Conservation (phyloP, 306 rosid genomes). For the Prunus mume region DNA sequence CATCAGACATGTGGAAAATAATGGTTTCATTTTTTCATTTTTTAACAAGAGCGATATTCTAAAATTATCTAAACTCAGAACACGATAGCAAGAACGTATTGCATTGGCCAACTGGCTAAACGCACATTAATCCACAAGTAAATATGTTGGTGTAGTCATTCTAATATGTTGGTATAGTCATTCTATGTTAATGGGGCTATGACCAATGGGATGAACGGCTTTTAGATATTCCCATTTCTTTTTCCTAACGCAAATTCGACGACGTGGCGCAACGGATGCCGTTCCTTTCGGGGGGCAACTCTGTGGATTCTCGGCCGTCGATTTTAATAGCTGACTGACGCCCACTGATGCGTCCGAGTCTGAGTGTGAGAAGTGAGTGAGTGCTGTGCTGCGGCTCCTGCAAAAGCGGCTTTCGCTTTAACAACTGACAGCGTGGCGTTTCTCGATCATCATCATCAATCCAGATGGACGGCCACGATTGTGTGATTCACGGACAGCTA, state of each 20-base stretch:
- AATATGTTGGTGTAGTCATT: too few relatives aligned
- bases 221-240: too few relatives aligned
- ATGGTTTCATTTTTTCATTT: fast-evolving
- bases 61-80: too few relatives aligned
- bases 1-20: not conserved
- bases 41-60: too few relatives aligned
- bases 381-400: not conserved
- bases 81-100: fast-evolving
- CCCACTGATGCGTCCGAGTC: too few relatives aligned
- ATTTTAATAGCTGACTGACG: not conserved
- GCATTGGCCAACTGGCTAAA: too few relatives aligned
- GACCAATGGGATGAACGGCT: too few relatives aligned
- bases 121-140: too few relatives aligned
- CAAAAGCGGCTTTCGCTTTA: slow-evolving; percentile 28
- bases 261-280: slow-evolving; percentile 26
- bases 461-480: slow-evolving; percentile 34
- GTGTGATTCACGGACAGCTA: not conserved
- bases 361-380: not conserved
- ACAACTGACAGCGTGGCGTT: slow-evolving; percentile 16
- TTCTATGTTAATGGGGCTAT: too few relatives aligned
- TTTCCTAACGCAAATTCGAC: not conserved
- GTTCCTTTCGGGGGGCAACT: not conserved
- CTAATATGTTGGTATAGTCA: too few relatives aligned
- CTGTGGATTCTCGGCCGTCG: slow-evolving; percentile 16
- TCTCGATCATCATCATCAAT: not conserved